Percentiles rank a stretch among this genome's conserved stretches.
Evolutionary conservation across 192 early-diverging fungal species (phyloP).

Genomic region (Backusella morwellensis): DNA sequence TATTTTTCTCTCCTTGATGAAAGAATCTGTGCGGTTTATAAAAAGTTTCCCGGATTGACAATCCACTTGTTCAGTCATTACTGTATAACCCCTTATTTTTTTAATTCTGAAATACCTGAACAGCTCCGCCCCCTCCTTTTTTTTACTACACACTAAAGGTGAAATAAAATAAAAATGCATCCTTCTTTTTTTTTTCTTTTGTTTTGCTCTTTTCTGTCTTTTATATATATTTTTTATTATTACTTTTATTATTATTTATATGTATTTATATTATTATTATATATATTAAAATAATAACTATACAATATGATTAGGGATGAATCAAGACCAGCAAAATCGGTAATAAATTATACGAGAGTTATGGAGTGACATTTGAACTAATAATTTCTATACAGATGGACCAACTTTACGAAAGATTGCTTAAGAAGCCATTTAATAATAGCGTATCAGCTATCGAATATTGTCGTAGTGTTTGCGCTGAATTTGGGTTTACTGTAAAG

Average conservation of each 20-base stretch:
- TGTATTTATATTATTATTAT: conserved; percentile 12
- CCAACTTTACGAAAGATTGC: conserved; percentile 46
- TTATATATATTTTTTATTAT: not conserved
- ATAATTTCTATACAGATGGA: conserved; percentile 40
- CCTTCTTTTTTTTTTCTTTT: not conserved
- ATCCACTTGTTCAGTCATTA: not conserved
- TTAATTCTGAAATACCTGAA: not conserved
- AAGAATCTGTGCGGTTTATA: conserved; percentile 7
- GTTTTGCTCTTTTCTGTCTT: not conserved
- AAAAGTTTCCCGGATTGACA: conserved; percentile 11
- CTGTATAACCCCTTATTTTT: not conserved
- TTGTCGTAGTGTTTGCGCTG: conserved; percentile 47
- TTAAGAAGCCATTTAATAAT: conserved; percentile 46
- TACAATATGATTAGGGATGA: not conserved
- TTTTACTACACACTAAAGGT: not conserved
- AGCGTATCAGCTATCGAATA: conserved; percentile 44
- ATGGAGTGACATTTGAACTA: not conserved
- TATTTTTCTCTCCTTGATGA: conserved; percentile 1
- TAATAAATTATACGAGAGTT: not conserved
- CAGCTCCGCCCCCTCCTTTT: not conserved
- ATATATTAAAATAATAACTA: conserved; percentile 4
- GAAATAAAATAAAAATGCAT: not conserved
- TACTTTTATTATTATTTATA: not conserved
- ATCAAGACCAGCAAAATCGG: not conserved
- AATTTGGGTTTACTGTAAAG: conserved; percentile 59